These are phyloP conservation scores for Podaxis mareebaensis DNA, from an alignment of 768 basidiomycete genomes.

Conservation along the genomic window DNA sequence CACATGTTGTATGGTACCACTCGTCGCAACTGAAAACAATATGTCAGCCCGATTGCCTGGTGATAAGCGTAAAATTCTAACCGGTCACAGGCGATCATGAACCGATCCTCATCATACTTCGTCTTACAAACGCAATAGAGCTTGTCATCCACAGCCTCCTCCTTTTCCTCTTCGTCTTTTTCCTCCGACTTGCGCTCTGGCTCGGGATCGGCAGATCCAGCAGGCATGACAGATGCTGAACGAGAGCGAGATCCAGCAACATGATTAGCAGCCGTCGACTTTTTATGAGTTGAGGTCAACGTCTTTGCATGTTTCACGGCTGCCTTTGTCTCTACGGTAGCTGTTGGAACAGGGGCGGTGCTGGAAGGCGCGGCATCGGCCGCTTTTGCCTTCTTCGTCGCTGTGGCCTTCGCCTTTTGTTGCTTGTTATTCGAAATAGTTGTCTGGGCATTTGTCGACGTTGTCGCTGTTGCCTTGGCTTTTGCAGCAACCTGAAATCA, in stretches of 20 bases:
- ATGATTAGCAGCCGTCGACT: slow-evolving; percentile 23
- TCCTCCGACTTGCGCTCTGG: slow-evolving; percentile 37
- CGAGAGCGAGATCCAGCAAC: slow-evolving; percentile 55
- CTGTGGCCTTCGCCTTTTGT: neutral
- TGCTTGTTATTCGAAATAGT: slow-evolving; percentile 11
- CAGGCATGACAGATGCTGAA: slow-evolving; percentile 70
- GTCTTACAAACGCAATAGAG: slow-evolving; percentile 90
- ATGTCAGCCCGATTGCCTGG: neutral
- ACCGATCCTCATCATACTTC: slow-evolving; percentile 80
- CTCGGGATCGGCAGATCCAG: slow-evolving; percentile 37
- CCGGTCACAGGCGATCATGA: slow-evolving; percentile 96
- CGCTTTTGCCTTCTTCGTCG: slow-evolving; percentile 6
- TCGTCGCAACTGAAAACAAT: slow-evolving; percentile 72
- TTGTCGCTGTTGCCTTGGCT: slow-evolving; percentile 26
- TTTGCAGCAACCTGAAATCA: slow-evolving; percentile 16
- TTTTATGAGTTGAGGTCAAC: slow-evolving; percentile 6
- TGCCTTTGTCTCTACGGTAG: slow-evolving; percentile 26
- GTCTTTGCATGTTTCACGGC: slow-evolving; percentile 22
- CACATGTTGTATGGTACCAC: slow-evolving; percentile 91
- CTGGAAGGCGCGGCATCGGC: slow-evolving; percentile 16
- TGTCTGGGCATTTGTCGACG: slow-evolving; percentile 22
- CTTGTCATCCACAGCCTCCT: slow-evolving; percentile 60
- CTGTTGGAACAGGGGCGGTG: slow-evolving; percentile 9
- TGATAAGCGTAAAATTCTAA: slow-evolving; percentile 35
- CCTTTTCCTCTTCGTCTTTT: slow-evolving; percentile 45